Conservation (phyloP, 805 yeast species). For the Metschnikowia anglica region DNA sequence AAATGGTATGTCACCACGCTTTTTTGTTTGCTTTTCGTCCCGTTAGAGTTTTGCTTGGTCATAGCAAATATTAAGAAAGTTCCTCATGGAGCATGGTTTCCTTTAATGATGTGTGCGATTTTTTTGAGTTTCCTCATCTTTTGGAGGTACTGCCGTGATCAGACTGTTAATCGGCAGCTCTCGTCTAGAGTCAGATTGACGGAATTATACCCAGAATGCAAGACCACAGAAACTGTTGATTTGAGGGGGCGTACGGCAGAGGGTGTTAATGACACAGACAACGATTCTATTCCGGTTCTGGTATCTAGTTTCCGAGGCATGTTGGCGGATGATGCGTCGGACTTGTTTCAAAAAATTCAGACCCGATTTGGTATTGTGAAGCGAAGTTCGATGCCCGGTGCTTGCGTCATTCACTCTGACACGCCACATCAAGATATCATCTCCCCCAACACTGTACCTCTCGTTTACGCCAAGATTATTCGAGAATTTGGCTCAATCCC, state of each 20-base stretch:
- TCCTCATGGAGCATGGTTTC: constrained; percentile 64
- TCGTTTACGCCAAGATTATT: constrained; percentile 36
- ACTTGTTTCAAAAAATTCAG: constrained; percentile 12
- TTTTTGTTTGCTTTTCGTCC: constrained; percentile 41
- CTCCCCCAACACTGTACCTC: constrained; percentile 48
- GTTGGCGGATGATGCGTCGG: neutral
- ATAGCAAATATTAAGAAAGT: constrained; percentile 51
- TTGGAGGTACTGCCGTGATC: constrained; percentile 51
- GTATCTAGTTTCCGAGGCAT: constrained; percentile 1
- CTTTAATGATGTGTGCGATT: constrained; percentile 46
- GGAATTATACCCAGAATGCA: constrained; percentile 35
- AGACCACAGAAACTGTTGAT: constrained; percentile 21
- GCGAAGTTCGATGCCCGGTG: constrained; percentile 32
- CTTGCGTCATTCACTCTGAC: constrained; percentile 45
- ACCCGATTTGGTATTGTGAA: constrained; percentile 23
- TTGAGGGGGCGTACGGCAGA: constrained; percentile 13
- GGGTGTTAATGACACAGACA: neutral
- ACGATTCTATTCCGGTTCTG: constrained; percentile 1
- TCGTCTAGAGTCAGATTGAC: constrained; percentile 31
- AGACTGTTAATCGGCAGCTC: constrained; percentile 40
- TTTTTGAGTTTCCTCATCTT: constrained; percentile 36
- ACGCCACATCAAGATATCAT: constrained; percentile 33
- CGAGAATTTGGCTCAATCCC: constrained; percentile 46
- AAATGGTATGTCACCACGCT: constrained; percentile 35
- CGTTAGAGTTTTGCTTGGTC: constrained; percentile 48